Conservation (phyloP, 768 basidiomycete species). For the Dentipellis sp. region DNA sequence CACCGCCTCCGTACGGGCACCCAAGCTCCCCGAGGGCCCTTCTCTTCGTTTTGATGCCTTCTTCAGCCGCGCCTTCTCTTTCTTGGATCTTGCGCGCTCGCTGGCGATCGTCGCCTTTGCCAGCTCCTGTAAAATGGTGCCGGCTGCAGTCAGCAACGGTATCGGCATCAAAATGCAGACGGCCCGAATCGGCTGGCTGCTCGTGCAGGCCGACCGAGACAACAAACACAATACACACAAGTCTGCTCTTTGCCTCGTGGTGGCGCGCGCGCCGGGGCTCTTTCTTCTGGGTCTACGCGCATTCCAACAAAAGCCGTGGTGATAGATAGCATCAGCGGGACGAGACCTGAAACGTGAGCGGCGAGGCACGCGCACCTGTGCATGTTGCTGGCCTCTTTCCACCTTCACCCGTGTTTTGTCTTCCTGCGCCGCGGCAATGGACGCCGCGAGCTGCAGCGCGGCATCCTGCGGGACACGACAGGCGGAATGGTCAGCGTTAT, state of each 20-base stretch:
- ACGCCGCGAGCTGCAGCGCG: constrained; percentile 1
- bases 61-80: neutral
- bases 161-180: neutral
- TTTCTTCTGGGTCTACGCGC: neutral
- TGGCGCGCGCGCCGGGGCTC: too few species aligned
- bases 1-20: neutral
- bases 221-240: too few species aligned
- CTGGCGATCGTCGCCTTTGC: neutral
- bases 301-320: neutral
- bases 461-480: neutral
- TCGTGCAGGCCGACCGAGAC: too few species aligned
- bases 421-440: constrained; percentile 1
- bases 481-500: too few species aligned
- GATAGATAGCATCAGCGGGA: neutral
- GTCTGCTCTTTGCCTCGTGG: too few species aligned
- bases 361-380: neutral
- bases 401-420: neutral
- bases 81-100: neutral
- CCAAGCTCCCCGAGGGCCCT: neutral
- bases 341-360: neutral
- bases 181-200: too few species aligned
- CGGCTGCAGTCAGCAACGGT: neutral
- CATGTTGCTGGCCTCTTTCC: neutral
- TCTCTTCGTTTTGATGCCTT: neutral
- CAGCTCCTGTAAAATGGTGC: neutral